phyloP scores from a whole-genome alignment of 768 basidiomycete genomes.

The Tylopilus plumbeoviolaceoides region DNA sequence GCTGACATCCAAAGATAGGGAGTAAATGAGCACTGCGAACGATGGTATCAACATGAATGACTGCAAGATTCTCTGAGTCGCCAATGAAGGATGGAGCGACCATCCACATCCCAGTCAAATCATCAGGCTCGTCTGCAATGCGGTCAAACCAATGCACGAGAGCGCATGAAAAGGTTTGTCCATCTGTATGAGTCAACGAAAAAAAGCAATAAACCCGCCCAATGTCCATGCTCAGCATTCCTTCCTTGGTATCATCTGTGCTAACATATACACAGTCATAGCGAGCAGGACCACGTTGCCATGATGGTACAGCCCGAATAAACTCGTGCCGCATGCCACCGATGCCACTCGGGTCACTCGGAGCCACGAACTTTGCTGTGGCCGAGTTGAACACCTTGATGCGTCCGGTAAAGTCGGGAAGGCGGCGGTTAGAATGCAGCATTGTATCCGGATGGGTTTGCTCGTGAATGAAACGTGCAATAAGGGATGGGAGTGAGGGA shows the following conservation, averaged over 20 bases:
- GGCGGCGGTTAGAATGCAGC: no score
- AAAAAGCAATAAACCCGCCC: background rate
- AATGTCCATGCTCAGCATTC: background rate
- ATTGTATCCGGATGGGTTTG: no score
- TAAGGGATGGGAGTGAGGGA: no score
- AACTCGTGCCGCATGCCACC: background rate
- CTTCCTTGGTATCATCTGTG: background rate
- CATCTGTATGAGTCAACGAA: background rate
- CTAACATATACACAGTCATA: background rate
- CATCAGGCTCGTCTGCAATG: background rate
- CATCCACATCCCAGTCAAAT: background rate
- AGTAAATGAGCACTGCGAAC: background rate
- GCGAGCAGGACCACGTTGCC: background rate
- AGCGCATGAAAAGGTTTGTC: background rate
- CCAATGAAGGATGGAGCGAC: background rate
- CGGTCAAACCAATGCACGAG: background rate
- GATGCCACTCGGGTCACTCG: background rate
- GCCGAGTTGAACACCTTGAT: background rate
- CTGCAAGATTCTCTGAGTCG: background rate
- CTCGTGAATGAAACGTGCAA: no score
- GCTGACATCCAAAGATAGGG: background rate
- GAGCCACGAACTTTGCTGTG: background rate
- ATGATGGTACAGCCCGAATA: background rate
- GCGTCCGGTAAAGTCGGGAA: no score
- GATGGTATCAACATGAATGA: background rate